Evolutionary conservation across 2,329 filamentous ascomycete genomes (phyloP).

Genomic region (Epichloe coenophiala): DNA sequence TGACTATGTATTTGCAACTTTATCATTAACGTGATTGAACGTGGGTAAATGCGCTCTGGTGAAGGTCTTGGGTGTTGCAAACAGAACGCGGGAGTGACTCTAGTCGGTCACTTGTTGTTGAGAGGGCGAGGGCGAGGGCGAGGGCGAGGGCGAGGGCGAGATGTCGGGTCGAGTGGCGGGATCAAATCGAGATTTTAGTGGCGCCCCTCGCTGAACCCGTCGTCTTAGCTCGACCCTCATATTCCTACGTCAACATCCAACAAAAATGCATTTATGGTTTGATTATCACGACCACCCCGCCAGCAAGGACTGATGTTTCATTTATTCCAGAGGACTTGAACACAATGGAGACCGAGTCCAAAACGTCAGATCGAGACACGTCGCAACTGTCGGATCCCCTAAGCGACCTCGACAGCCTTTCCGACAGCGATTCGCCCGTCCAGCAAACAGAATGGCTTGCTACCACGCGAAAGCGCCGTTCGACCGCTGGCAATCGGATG

Average conservation of each 20-base stretch:
- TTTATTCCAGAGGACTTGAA: background rate
- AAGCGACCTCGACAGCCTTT: constrained; percentile 14
- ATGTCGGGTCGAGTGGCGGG: background rate
- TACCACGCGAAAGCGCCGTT: constrained; percentile 59
- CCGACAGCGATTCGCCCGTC: constrained; percentile 22
- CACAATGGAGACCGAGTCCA: constrained; percentile 18
- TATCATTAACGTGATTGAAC: background rate
- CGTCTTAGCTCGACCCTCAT: background rate
- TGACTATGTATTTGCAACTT: background rate
- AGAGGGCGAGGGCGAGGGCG: too few species aligned
- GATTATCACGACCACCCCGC: background rate
- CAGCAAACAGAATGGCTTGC: constrained; percentile 53
- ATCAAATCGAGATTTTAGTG: background rate
- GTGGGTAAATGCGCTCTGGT: background rate
- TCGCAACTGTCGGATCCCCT: constrained; percentile 18
- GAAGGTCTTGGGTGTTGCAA: background rate
- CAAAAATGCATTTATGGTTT: background rate
- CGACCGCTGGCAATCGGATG: constrained; percentile 76
- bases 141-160: too few species aligned
- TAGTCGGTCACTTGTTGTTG: background rate
- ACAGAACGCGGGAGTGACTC: background rate
- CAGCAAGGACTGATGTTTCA: background rate
- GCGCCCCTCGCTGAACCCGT: background rate
- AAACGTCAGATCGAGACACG: constrained; percentile 19
- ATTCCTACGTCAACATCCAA: background rate